Percentiles rank a stretch among this genome's conserved stretches.
Conservation (phyloP, 345 rosid species). For the Brassica carinata region DNA sequence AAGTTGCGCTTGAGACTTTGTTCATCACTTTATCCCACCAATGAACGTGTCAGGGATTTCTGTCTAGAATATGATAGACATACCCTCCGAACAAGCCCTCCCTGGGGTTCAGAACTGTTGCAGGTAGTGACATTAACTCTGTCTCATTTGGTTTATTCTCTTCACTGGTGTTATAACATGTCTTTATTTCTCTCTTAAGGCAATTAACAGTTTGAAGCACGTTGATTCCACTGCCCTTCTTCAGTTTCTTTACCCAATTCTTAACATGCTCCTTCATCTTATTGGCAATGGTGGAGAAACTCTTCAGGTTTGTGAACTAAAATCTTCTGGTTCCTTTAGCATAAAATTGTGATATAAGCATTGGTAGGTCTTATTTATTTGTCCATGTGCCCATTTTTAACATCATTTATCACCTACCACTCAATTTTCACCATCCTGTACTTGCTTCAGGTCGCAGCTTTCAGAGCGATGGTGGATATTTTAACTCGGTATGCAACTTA, state of each 20-base stretch:
- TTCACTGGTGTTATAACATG: constrained; percentile 7
- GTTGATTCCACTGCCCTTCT: constrained; percentile 97
- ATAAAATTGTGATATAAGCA: constrained; percentile 8
- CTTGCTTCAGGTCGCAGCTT: constrained; percentile 92
- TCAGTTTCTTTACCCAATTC: constrained; percentile 95
- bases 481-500: constrained; percentile 70
- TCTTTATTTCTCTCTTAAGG: constrained; percentile 52
- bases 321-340: constrained; percentile 11
- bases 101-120: constrained; percentile 99
- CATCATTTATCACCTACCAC: constrained; percentile 24
- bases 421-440: constrained; percentile 31
- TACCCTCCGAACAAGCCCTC: constrained; percentile 90
- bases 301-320: constrained; percentile 68
- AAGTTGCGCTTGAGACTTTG: constrained; percentile 88
- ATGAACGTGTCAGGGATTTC: constrained; percentile 96
- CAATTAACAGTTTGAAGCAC: constrained; percentile 96
- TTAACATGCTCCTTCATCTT: constrained; percentile 98
- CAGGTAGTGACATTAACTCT: constrained; percentile 61
- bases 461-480: constrained; percentile 98
- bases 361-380: neutral
- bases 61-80: constrained; percentile 98
- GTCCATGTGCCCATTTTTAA: constrained; percentile 22
- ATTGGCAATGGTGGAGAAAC: constrained; percentile 99
- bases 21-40: constrained; percentile 86
- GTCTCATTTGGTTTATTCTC: constrained; percentile 11